Evolutionary conservation across 1,284 basidiomycete genomes (phyloP), one percentile per base, ranked within the genome.

Genomic region (Bondarzewia mesenterica): DNA sequence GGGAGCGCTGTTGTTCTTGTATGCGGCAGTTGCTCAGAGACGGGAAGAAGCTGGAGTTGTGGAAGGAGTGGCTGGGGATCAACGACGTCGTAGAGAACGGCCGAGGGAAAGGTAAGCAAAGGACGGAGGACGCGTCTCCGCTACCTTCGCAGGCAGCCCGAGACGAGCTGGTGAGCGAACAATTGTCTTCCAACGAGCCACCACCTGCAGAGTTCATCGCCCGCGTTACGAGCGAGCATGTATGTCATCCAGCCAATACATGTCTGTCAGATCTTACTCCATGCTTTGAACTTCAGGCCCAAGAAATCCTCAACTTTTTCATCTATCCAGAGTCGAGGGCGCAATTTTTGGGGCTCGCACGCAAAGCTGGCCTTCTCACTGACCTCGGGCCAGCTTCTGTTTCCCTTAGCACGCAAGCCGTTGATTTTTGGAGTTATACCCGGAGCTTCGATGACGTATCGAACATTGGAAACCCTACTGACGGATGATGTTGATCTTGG

Each of bases 321-420:
- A 63, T 85, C 36, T 88, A 75, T 57, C 85, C 85, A 1, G 82
- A 86, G 49, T 85, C 85, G 8, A 76, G 85, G 3, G 78, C 75
- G 3, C 69, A 74, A 47, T 80, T 87, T 50, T 51, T 83, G 18
- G 64, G 69, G 42, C 65, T 85, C 18, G 58, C 85, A 5, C 64
- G 60, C n/a, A 61, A 59, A 18, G 72, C 71, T 2, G 73, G 72
- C 2, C 55, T 84, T 1, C 55, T 73, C 16, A 50, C 62, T 2
- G 72, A 73, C 35, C 51, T 78, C 21, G 66, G 70, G 61, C 23
- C 59, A 50, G 48, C 58, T 62, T 58, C 52, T 63, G 60, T 27
- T 48, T 16, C 54, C n/a, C n/a, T n/a, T 29, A 56, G 54, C 35
- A 47, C 44, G 15, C 47, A 52, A 14, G 52, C 56, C 16, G 48